Base-by-base conservation (phyloP, 495 filamentous ascomycete genomes). In the Neurospora sp. region DNA sequence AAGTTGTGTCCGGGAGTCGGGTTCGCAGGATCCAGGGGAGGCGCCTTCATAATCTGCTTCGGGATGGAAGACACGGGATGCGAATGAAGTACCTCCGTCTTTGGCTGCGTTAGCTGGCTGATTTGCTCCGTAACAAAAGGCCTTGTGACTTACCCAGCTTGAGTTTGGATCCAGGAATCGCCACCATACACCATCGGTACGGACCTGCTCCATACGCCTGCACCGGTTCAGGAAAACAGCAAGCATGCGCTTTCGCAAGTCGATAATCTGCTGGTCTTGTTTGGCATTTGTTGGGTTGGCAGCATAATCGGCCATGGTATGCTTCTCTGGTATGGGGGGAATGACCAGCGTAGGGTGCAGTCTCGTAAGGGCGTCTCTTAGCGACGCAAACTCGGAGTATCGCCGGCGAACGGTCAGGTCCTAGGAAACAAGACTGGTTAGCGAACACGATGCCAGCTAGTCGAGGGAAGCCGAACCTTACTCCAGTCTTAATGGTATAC, bases 251-350 rank as follows among this genome's bases (percentile, higher is more conserved):
- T 98, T 98, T 70, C 96, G 88, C 46, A 97, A 85, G 74, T 99
- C 96, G 72, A 99, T 99, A 61, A 98, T 98, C 73, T 92, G 91
- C 40, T 92, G 90, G 80, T 99, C 96, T 82, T 98, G 96, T 81
- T 98, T 99, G 38, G 96, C 96, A 79, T 94, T 97, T 39, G 96
- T 98, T 0, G 96, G 96, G 75, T 97, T 97, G 22, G 96, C 94
- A 35, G 96, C 96, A 80, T 99, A 99, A 79, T 99, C 96, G 68
- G 96, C 95, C 91, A 98, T 95, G 70, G 93, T 94, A 79, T 98
- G 96, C 81, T 99, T 99, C 83, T 99, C 96, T 10, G 96, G 96
- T 75, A 99, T 99, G 3, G 96, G 96, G 1, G 96, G 96, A 70
- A 99, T 92, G 74, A 99, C 90, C 41, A 98, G 88, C 3, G 96